phyloP scores from a whole-genome alignment of 805 yeast genomes.

The Wickerhamiella nectarea region DNA sequence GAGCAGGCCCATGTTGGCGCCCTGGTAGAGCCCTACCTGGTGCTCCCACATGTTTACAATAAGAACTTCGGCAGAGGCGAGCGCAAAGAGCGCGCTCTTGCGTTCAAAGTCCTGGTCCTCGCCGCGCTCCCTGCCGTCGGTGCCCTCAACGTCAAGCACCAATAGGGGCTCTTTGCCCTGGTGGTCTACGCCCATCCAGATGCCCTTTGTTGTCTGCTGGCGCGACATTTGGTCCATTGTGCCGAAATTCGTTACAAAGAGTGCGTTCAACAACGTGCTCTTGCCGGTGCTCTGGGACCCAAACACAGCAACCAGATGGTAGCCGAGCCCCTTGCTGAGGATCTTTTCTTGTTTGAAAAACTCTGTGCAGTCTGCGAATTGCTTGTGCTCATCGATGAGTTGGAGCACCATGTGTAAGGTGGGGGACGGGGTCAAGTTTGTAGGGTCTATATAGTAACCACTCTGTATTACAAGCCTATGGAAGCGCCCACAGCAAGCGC shows the following conservation, averaged over 20 bases:
- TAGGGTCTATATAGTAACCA: too few relatives aligned
- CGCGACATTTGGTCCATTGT: slow-evolving; percentile 82
- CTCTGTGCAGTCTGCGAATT: slow-evolving; percentile 32
- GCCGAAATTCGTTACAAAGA: slow-evolving; percentile 79
- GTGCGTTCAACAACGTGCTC: slow-evolving; percentile 72
- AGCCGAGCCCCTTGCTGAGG: slow-evolving; percentile 42
- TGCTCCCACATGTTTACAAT: slow-evolving; percentile 94
- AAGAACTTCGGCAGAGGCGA: slow-evolving; percentile 79
- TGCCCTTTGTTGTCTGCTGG: slow-evolving; percentile 83
- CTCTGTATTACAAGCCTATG: too few relatives aligned
- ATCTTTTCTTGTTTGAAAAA: slow-evolving; percentile 22
- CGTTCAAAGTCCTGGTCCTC: slow-evolving; percentile 98
- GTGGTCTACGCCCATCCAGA: slow-evolving; percentile 53
- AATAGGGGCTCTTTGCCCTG: slow-evolving; percentile 6
- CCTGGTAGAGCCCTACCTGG: slow-evolving; percentile 93
- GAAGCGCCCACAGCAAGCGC: too few relatives aligned
- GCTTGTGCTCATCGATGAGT: slow-evolving; percentile 47
- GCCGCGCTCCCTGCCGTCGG: slow-evolving; percentile 95
- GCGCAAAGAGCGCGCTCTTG: slow-evolving; percentile 87
- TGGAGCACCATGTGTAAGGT: slow-evolving; percentile 26
- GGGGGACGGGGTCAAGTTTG: background rate
- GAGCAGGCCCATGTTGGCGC: slow-evolving; percentile 90
- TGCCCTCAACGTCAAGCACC: slow-evolving; percentile 96
- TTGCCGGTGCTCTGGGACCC: slow-evolving; percentile 97
- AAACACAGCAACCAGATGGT: slow-evolving; percentile 88